Percentiles rank a stretch among this genome's conserved stretches.
These are phyloP conservation scores for Gardenia jasminoides DNA, from an alignment of 257 asterid species.

Conservation along the genomic window DNA sequence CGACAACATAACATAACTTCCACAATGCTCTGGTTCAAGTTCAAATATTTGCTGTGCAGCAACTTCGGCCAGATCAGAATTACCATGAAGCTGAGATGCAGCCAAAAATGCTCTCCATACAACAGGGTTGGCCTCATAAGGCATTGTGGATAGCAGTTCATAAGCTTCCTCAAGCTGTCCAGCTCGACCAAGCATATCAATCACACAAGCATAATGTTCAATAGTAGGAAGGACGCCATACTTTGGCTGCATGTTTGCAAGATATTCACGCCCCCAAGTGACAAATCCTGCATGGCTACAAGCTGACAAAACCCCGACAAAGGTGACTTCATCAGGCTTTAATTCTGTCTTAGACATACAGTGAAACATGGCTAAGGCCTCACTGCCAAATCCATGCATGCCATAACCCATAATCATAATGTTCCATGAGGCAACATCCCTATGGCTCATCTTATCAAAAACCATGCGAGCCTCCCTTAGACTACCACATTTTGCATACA, in stretches of 20 bases:
- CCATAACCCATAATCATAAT: slow-evolving; percentile 87
- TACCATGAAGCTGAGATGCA: slow-evolving; percentile 73
- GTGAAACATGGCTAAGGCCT: slow-evolving; percentile 63
- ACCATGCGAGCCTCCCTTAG: slow-evolving; percentile 60
- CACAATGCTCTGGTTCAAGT: slow-evolving; percentile 73
- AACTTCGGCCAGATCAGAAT: slow-evolving; percentile 57
- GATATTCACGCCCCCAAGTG: slow-evolving; percentile 50
- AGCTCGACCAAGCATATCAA: slow-evolving; percentile 90
- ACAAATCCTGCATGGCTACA: slow-evolving; percentile 80
- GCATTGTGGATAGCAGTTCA: slow-evolving; percentile 57
- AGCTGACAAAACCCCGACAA: slow-evolving; percentile 74
- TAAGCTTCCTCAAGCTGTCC: slow-evolving; percentile 67
- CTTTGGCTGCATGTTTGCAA: slow-evolving; percentile 51
- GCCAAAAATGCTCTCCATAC: slow-evolving; percentile 80
- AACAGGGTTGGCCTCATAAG: slow-evolving; percentile 62
- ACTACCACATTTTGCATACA: slow-evolving; percentile 87
- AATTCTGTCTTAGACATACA: slow-evolving; percentile 51
- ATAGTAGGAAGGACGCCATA: slow-evolving; percentile 58
- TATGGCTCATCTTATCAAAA: slow-evolving; percentile 50
- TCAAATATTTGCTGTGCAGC: slow-evolving; percentile 53
- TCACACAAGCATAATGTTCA: slow-evolving; percentile 72
- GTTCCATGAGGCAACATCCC: slow-evolving; percentile 86
- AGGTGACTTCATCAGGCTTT: slow-evolving; percentile 71
- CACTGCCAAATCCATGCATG: slow-evolving; percentile 64
- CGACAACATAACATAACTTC: slow-evolving; percentile 72